phyloP scores from a whole-genome alignment of 2,329 filamentous ascomycete species.

The Graphilbum ipis-grandicollis region DNA sequence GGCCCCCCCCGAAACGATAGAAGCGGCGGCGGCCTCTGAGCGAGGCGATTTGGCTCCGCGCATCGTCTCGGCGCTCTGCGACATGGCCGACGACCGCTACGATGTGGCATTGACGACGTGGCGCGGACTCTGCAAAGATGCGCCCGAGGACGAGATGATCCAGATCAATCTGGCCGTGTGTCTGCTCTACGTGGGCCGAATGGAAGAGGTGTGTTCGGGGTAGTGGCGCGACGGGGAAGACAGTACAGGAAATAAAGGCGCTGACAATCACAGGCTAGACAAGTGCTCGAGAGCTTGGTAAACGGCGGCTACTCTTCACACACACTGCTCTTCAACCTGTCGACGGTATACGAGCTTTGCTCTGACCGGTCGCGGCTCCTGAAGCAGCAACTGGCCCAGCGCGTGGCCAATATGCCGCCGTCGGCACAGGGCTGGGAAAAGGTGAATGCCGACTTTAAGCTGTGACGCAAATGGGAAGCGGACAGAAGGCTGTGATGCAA shows the following conservation, averaged over 20 bases:
- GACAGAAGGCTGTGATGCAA: too few relatives aligned
- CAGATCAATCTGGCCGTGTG: constrained; percentile 73
- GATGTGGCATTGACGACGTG: constrained; percentile 44
- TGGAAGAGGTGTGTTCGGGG: constrained; percentile 40
- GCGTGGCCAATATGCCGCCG: constrained; percentile 41
- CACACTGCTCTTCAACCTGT: constrained; percentile 73
- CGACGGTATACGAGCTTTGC: constrained; percentile 82
- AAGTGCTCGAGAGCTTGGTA: constrained; percentile 43
- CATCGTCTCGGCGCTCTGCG: constrained; percentile 49
- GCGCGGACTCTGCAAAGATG: constrained; percentile 26
- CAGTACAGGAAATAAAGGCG: not conserved
- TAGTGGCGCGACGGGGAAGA: not conserved
- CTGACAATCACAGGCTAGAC: not conserved
- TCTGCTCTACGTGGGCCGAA: constrained; percentile 61
- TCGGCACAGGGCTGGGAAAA: constrained; percentile 50
- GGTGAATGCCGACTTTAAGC: constrained; percentile 57
- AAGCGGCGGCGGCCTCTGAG: constrained; percentile 10
- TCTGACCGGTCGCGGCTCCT: constrained; percentile 55
- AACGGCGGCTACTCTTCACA: constrained; percentile 50
- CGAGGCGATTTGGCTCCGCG: constrained; percentile 21
- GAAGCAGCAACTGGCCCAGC: constrained; percentile 57
- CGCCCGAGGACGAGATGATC: constrained; percentile 45
- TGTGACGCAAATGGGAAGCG: constrained; percentile 23
- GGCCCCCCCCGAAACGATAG: too few relatives aligned
- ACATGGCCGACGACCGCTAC: constrained; percentile 66